Conservation (phyloP, 805 yeast genomes). For the Metschnikowia rubicola region DNA sequence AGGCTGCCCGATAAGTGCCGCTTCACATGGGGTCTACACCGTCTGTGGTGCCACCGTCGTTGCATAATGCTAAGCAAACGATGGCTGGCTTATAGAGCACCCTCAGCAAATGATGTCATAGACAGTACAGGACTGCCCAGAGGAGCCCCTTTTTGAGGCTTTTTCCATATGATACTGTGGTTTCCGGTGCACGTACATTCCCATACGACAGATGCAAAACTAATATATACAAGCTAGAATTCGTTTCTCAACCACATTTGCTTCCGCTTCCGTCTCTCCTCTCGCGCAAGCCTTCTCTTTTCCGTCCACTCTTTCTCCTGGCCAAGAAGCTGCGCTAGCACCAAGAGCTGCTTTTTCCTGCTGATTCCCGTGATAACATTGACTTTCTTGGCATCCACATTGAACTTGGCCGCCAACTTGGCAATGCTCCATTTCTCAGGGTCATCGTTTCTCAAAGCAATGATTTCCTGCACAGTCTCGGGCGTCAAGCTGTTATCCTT, state of each 20-base stretch:
- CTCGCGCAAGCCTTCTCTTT: conserved; percentile 45
- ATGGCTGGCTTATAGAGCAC: too few species aligned
- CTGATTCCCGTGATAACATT: conserved; percentile 44
- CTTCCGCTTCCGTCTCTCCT: conserved; percentile 57
- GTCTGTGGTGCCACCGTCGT: too few species aligned
- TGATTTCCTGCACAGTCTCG: conserved; percentile 55
- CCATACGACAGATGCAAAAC: conserved; percentile 5
- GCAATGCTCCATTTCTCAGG: conserved; percentile 64
- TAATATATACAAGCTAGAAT: conserved; percentile 23
- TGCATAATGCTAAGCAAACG: too few species aligned
- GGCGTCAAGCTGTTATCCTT: conserved; percentile 53
- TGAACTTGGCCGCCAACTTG: conserved; percentile 56
- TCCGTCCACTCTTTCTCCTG: conserved; percentile 51
- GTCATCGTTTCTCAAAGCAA: conserved; percentile 49
- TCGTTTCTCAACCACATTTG: conserved; percentile 63
- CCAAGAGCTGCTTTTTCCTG: conserved; percentile 38
- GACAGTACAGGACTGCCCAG: too few species aligned
- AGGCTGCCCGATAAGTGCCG: too few species aligned
- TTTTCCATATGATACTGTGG: neutral
- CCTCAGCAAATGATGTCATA: too few species aligned
- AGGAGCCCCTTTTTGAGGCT: too few species aligned
- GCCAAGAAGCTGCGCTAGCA: conserved; percentile 43
- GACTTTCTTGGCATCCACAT: conserved; percentile 41
- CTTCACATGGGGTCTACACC: too few species aligned
- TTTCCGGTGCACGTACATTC: conserved; percentile 4